Conservation (phyloP, 2,329 filamentous ascomycete genomes). For the Geosmithia putterillii region DNA sequence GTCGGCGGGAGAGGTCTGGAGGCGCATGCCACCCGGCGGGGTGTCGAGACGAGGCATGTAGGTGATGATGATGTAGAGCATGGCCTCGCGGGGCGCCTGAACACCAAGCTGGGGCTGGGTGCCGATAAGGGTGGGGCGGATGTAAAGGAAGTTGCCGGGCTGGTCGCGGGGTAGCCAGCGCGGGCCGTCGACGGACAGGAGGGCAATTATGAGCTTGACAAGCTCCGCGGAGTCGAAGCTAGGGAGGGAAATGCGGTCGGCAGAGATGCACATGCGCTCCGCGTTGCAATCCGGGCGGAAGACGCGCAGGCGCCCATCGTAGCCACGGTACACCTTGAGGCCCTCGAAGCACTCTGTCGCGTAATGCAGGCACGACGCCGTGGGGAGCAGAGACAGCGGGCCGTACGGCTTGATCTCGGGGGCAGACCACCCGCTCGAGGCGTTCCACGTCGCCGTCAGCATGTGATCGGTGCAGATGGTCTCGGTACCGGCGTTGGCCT, state of each 20-base stretch:
- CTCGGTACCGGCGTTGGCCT: conserved; percentile 32
- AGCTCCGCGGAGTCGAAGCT: conserved; percentile 59
- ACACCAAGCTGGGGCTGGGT: conserved; percentile 73
- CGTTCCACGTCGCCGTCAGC: conserved; percentile 61
- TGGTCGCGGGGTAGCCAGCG: conserved; percentile 67
- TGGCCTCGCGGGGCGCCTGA: conserved; percentile 65
- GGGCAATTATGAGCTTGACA: conserved; percentile 58
- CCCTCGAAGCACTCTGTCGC: conserved; percentile 89
- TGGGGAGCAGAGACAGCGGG: conserved; percentile 66
- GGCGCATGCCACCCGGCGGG: conserved; percentile 48
- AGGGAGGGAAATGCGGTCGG: conserved; percentile 60
- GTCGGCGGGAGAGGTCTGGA: conserved; percentile 70
- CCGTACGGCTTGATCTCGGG: conserved; percentile 69
- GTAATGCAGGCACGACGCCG: conserved; percentile 73
- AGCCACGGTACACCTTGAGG: conserved; percentile 68
- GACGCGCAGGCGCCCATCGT: conserved; percentile 60
- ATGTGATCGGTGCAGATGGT: conserved; percentile 76
- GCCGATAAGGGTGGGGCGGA: conserved; percentile 79
- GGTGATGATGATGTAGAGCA: conserved; percentile 70
- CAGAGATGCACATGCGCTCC: conserved; percentile 48
- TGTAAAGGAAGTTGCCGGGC: conserved; percentile 64
- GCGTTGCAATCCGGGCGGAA: conserved; percentile 70
- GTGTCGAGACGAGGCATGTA: conserved; percentile 47
- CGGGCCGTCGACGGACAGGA: conserved; percentile 60
- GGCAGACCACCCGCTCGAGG: conserved; percentile 53